Evolutionary conservation across 177 flowering plant genomes (phyloP).

Genomic region (Vitis hybrid): DNA sequence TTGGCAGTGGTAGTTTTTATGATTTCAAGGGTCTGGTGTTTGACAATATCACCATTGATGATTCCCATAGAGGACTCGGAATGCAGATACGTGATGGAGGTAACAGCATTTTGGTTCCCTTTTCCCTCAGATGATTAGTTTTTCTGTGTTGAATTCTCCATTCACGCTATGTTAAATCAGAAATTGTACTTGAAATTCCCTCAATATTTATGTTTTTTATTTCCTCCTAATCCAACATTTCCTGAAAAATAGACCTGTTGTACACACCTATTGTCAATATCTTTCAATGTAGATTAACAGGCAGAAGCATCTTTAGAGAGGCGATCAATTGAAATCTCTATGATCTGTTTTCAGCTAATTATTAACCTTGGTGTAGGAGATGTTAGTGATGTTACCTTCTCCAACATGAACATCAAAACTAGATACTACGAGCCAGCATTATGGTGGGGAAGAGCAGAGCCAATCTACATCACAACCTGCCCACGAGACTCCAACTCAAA

Average conservation of each 20-base stretch:
- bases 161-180: background rate
- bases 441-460: conserved; percentile 99
- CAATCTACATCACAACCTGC: conserved; percentile 87
- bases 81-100: conserved; percentile 99
- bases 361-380: conserved; percentile 51
- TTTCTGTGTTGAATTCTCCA: background rate
- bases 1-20: conserved; percentile 86
- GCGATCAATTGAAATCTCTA: too few species aligned
- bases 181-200: background rate
- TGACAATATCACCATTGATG: conserved; percentile 79
- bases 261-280: too few species aligned
- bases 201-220: too few species aligned
- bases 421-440: conserved; percentile 82
- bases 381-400: conserved; percentile 73
- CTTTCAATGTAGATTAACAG: too few species aligned
- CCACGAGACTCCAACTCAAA: conserved; percentile 51
- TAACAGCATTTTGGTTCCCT: conserved; percentile 23
- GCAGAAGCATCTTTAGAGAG: too few species aligned
- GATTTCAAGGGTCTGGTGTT: conserved; percentile 63
- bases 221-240: too few species aligned
- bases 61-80: conserved; percentile 90
- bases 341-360: background rate
- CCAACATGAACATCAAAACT: conserved; percentile 87
- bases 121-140: background rate
- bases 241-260: too few species aligned